Percentiles rank a stretch among this genome's conserved stretches.
Evolutionary conservation across 2,329 filamentous ascomycete genomes (phyloP).

Genomic region (Alternaria novae-zelandiae): DNA sequence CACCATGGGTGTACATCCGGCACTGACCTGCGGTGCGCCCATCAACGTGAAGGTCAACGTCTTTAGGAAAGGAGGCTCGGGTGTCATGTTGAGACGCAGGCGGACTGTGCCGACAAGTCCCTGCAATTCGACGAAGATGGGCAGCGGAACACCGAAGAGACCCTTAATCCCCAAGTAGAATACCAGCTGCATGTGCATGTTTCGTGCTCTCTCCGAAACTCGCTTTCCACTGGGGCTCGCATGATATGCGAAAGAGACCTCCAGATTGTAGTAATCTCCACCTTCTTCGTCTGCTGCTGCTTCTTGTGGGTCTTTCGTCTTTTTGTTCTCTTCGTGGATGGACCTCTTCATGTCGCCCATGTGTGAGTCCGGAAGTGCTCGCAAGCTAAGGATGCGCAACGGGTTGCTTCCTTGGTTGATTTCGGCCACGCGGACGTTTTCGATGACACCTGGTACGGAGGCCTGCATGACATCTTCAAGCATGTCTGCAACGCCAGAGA

Average conservation of each 20-base stretch:
- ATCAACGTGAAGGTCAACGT: slow-evolving; percentile 92
- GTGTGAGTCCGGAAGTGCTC: slow-evolving; percentile 82
- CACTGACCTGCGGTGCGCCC: slow-evolving; percentile 87
- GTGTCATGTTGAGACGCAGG: slow-evolving; percentile 81
- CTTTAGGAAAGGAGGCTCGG: slow-evolving; percentile 91
- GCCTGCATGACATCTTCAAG: slow-evolving; percentile 97
- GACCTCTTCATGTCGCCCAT: slow-evolving; percentile 82
- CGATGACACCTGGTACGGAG: slow-evolving; percentile 86
- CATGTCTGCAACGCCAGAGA: slow-evolving; percentile 88
- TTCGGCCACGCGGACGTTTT: slow-evolving; percentile 93
- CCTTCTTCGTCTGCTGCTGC: slow-evolving; percentile 88
- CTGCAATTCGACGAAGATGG: slow-evolving; percentile 88
- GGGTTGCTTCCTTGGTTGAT: slow-evolving; percentile 95
- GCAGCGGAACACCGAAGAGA: slow-evolving; percentile 85
- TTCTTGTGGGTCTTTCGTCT: slow-evolving; percentile 84
- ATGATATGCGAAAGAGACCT: slow-evolving; percentile 90
- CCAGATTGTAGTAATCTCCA: slow-evolving; percentile 90
- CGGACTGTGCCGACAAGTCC: slow-evolving; percentile 89
- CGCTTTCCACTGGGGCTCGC: slow-evolving; percentile 74
- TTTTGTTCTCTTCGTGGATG: slow-evolving; percentile 78
- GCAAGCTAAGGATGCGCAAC: slow-evolving; percentile 83
- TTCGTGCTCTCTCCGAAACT: slow-evolving; percentile 81
- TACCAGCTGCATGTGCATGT: slow-evolving; percentile 96
- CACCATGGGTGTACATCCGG: slow-evolving; percentile 91
- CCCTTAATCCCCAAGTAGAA: slow-evolving; percentile 93